Conservation (phyloP, 2,329 filamentous ascomycete genomes). For the Pestalotiopsis sp. region DNA sequence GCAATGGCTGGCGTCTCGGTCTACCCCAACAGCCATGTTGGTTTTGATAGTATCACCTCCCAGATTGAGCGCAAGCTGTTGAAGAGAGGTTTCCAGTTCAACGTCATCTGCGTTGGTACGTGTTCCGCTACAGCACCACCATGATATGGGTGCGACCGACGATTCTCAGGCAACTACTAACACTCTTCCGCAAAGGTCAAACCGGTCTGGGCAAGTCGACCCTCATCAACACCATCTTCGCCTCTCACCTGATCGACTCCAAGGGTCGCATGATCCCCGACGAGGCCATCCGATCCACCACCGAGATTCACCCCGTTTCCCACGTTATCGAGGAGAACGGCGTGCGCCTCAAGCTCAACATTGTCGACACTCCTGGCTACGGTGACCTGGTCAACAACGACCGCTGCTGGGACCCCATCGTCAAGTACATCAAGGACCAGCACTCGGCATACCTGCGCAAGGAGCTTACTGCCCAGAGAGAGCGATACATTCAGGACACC, state of each 20-base stretch:
- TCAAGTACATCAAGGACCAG: constrained; percentile 99
- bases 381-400: constrained; percentile 99
- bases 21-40: constrained; percentile 96
- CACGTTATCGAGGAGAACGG: constrained; percentile 99
- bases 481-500: constrained; percentile 98
- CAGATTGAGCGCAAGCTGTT: constrained; percentile 99
- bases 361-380: constrained; percentile 97
- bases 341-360: constrained; percentile 95
- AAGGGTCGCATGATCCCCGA: constrained; percentile 93
- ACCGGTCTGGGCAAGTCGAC: constrained; percentile 99
- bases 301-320: constrained; percentile 96
- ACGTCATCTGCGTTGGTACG: constrained; percentile 98
- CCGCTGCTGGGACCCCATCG: constrained; percentile 99
- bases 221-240: constrained; percentile 99
- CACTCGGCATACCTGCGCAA: constrained; percentile 99
- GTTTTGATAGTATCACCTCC: constrained; percentile 99
- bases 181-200: constrained; percentile 68
- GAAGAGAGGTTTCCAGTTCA: constrained; percentile 99
- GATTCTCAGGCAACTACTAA: constrained; percentile 18
- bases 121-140: constrained; percentile 29
- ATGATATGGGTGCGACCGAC: constrained; percentile 7
- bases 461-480: constrained; percentile 97
- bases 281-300: constrained; percentile 92
- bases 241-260: constrained; percentile 97
- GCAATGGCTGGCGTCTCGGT: constrained; percentile 70